A percentile compares a stretch with the other conserved stretches of the same genome.
Conservation (phyloP, 441 rosid species). For the Gossypium aridum region DNA sequence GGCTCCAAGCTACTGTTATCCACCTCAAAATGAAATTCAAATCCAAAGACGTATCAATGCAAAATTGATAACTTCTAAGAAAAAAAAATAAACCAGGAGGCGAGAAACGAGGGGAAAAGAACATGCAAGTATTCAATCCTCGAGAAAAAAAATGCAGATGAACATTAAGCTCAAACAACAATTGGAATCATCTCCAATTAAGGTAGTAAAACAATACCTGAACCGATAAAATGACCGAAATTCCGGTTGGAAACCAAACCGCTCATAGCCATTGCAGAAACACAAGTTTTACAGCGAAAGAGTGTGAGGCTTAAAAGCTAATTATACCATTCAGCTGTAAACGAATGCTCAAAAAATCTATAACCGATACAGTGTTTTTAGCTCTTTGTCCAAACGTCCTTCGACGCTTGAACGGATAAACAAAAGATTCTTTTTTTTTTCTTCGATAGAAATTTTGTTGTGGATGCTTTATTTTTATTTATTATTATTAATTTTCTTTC, state of each 20-base stretch:
- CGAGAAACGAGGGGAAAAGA: background rate
- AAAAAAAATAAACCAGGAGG: background rate
- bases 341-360: conserved; percentile 17
- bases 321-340: conserved; percentile 21
- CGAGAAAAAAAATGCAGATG: conserved; percentile 13
- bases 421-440: conserved; percentile 1
- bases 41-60: background rate
- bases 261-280: conserved; percentile 62
- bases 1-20: background rate
- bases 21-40: background rate
- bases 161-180: background rate
- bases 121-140: background rate
- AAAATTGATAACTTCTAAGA: background rate
- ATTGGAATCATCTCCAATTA: background rate
- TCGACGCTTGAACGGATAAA: conserved; percentile 29
- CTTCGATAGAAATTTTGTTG: background rate
- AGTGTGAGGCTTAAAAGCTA: conserved; percentile 11
- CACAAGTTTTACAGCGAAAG: background rate
- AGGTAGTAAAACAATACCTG: conserved; percentile 37
- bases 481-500: background rate
- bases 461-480: background rate
- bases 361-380: conserved; percentile 6
- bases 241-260: conserved; percentile 64
- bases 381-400: conserved; percentile 9
- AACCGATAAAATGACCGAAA: conserved; percentile 57